Conservation (phyloP, 2,329 filamentous ascomycete genomes). For the Herpotrichia juniperi region DNA sequence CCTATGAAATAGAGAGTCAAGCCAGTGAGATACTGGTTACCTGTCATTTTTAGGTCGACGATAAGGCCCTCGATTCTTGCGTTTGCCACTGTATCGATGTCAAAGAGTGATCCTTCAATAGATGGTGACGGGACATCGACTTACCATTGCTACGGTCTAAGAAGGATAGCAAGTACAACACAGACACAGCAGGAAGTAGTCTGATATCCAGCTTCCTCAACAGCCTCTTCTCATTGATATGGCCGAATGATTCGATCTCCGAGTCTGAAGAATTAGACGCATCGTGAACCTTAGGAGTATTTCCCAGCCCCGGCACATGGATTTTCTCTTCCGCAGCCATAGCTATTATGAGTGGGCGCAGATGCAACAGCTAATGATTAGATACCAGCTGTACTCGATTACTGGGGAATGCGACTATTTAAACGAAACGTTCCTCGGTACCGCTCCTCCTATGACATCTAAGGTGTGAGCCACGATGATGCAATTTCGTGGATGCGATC, state of each 20-base stretch:
- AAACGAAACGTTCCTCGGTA: neutral
- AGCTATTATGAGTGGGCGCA: conserved; percentile 3
- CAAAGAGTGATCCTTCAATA: neutral
- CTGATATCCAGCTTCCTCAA: conserved; percentile 60
- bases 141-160: conserved; percentile 47
- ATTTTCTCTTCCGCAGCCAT: conserved; percentile 32
- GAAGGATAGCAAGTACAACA: conserved; percentile 49
- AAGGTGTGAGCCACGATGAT: conserved; percentile 27
- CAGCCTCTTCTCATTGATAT: conserved; percentile 62
- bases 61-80: conserved; percentile 47
- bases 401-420: too few species aligned
- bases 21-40: conserved; percentile 66
- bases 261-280: conserved; percentile 29
- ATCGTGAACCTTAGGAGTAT: conserved; percentile 15
- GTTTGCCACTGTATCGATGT: conserved; percentile 49
- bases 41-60: conserved; percentile 39
- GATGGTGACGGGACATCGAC: neutral
- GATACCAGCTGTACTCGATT: too few species aligned
- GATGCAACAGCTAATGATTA: conserved; percentile 3
- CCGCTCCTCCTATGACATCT: neutral
- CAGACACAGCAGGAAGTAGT: conserved; percentile 49
- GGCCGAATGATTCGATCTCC: conserved; percentile 27
- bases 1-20: conserved; percentile 69
- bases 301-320: conserved; percentile 3
- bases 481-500: conserved; percentile 32